Conservation (phyloP, 345 rosid species). For the Lenwebbia sp. region DNA sequence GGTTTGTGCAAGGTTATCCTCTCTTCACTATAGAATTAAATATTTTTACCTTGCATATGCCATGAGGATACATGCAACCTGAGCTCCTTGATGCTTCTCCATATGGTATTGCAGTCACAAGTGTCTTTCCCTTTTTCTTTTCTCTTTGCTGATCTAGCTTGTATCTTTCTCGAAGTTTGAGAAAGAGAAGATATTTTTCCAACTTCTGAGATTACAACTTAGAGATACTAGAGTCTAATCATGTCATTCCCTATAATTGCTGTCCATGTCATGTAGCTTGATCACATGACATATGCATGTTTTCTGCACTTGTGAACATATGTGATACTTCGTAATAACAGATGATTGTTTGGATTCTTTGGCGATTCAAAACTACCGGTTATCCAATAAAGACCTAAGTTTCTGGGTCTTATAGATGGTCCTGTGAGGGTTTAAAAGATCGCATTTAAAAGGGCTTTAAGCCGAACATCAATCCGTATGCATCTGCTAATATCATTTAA, state of each 20-base stretch:
- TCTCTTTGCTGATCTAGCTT: not conserved
- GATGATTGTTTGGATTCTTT: not conserved
- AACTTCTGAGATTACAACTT: too few relatives aligned
- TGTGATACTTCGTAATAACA: not conserved
- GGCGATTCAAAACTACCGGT: not conserved
- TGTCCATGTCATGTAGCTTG: not conserved
- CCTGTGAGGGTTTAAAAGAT: not conserved
- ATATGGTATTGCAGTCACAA: not conserved
- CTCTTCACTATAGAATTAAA: not conserved
- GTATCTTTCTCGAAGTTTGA: too few relatives aligned
- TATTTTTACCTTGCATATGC: not conserved
- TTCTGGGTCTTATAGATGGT: not conserved
- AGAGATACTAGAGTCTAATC: too few relatives aligned
- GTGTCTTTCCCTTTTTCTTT: not conserved
- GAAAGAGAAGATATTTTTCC: too few relatives aligned
- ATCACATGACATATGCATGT: not conserved
- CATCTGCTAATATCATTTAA: not conserved
- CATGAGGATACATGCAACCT: not conserved
- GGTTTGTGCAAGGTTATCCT: constrained; percentile 53
- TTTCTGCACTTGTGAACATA: not conserved
- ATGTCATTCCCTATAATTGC: not conserved
- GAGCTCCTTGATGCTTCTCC: not conserved
- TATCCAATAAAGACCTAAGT: not conserved
- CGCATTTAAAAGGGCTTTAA: not conserved
- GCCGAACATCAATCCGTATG: not conserved